Evolutionary conservation across 2,329 filamentous ascomycete species (phyloP), one percentile per base, ranked within the genome.

Genomic region (Diplodia seriata): DNA sequence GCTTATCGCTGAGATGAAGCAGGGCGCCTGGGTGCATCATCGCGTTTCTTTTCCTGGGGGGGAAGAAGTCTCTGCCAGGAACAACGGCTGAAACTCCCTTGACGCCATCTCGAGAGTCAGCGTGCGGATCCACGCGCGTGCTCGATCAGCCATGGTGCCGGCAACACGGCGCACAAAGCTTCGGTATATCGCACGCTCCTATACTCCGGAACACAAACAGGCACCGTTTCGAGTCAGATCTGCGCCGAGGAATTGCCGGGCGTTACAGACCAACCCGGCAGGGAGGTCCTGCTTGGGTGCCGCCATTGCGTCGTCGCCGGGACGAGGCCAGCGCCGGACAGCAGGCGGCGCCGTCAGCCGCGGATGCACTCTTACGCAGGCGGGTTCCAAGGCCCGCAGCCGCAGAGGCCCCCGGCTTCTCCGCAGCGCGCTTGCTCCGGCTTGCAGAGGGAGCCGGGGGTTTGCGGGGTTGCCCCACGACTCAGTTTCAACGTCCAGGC

Each of bases 391-490:
- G 43, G n/a, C 50, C 43, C 47, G 12, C 57, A 12, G 23, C 3
- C 3, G 26, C 23, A 20, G 40, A 33, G 6, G 5, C 7, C 43
- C 47, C 59, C 59, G 59, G 29, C 29, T 38, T 26, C 59, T 50
- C 47, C 59, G 59, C 59, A 51, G 43, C 14, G 40, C 59, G 47
- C 43, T 12, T 7, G 47, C 43, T 12, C 3, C 47, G 43, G 36
- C 29, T 51, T 20, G 43, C 31, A 9, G 26, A 36, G 43, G 11
- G 2, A 12, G 29, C 23, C 43, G 59, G 43, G 12, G 43, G 8
- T 51, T 63, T 63, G 59, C 31, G 59, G 59, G 59, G 59, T 63
- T 51, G 47, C 59, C 59, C 59, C 59, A 63, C 59, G 59, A 51
- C 43, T 51, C 59, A 63, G 59, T 23, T 63, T 63, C 59, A 38